Evolutionary conservation across 2,329 filamentous ascomycete species (phyloP), one percentile per base, ranked within the genome.

Genomic region (Exophiala xenobiotica): DNA sequence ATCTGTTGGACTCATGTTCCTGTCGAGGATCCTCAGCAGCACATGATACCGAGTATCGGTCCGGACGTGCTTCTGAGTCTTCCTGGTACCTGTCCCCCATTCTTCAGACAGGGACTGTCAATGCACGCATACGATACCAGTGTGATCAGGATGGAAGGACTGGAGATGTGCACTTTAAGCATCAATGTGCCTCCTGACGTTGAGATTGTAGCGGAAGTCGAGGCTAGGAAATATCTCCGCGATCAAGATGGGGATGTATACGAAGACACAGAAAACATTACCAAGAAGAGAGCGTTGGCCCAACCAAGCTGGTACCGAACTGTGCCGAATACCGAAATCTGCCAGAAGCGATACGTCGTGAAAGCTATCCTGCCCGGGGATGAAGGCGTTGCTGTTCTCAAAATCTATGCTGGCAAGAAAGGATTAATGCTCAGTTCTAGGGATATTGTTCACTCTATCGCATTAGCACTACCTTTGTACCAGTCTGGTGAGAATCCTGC

Each of bases 371-470:
- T 99, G 0, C 92, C 95, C 1, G 88, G 90, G 20, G 92, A 97
- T 61, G 92, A 96, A 70, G 91, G 91, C 9, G 86, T 88, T 35
- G 93, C 89, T 35, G 81, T 87, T 9, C 74, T 99, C 51, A 96
- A 95, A 68, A 77, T 99, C 27, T 99, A 96, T 68, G 92, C 91
- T 9, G 93, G 95, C 54, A 93, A 91, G 69, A 84, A 91, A 57
- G 95, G 95, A 0, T 78, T 99, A 48, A 97, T 97, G 91, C 93
- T 97, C 72, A 95, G 88, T 58, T 92, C 93, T 75, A 93, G 93
- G 68, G 89, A 96, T 67, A 96, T 96, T 49, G 91, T 93, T 6
- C 92, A 99, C 65, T 86, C 91, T 2, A 74, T 99, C 47, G 91
- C 92, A 0, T 85, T 97, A 59, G 84, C 90, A 3, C 73, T 99